Percentiles rank a stretch among this genome's conserved stretches.
These are phyloP conservation scores for Monilinia vaccinii-corymbosi DNA, from an alignment of 2,329 filamentous ascomycete genomes.

Conservation along the genomic window DNA sequence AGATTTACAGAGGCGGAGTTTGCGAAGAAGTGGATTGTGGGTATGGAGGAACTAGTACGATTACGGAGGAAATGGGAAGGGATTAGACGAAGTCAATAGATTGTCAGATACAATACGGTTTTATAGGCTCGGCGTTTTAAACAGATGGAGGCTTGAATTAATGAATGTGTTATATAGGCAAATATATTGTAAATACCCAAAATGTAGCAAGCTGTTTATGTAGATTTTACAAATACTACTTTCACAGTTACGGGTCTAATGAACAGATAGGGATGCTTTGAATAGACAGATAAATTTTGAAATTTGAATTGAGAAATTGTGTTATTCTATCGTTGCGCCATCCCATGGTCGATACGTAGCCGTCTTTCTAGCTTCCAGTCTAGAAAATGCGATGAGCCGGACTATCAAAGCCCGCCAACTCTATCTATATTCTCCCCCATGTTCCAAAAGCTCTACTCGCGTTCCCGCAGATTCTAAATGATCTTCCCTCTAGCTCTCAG, in stretches of 20 bases:
- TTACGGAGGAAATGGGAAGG: slow-evolving; percentile 12
- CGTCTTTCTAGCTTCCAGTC: not conserved
- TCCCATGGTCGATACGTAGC: not conserved
- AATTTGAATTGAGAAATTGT: not conserved
- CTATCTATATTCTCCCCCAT: not conserved
- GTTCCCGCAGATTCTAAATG: not conserved
- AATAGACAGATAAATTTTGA: not conserved
- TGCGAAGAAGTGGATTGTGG: slow-evolving; percentile 63
- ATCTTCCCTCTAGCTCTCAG: not conserved
- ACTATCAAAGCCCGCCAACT: not conserved
- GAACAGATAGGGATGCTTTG: not conserved
- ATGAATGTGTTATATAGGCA: not conserved
- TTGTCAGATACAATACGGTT: no score
- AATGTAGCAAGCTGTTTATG: not conserved
- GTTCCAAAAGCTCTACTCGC: not conserved
- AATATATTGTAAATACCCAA: not conserved
- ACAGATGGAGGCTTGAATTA: not conserved
- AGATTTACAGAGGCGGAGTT: slow-evolving; percentile 88
- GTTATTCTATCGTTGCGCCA: not conserved
- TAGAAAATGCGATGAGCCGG: not conserved
- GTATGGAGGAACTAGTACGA: slow-evolving; percentile 63
- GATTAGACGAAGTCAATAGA: not conserved
- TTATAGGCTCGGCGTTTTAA: not conserved
- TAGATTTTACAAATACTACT: not conserved
- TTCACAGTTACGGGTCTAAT: no score